Evolutionary conservation across 2,329 filamentous ascomycete genomes (phyloP), one percentile per base, ranked within the genome.

Genomic region (Penicillium sp.): DNA sequence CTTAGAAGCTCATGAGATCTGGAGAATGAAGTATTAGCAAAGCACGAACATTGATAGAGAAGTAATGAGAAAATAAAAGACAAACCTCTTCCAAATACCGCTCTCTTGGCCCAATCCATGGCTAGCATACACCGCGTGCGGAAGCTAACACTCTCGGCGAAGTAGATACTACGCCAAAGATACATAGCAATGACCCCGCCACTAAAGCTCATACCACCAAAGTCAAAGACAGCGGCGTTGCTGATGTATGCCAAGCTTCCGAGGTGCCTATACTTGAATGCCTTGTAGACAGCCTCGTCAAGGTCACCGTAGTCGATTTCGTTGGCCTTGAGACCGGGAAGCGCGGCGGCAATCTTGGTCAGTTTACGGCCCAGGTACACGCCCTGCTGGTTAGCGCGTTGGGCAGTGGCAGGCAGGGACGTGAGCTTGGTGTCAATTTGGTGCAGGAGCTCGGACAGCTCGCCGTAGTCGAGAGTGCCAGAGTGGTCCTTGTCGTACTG

Each of bases 21-120:
- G 55, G 12, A 42, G 41, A 35, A 45, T 15, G 10, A 31, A 12
- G 35, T 1, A 31, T 63, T 57, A 66, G 57, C 51, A 36, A 44
- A 43, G 10, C 21, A 21, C 13, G 12, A 21, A 27, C 17, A 2
- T 36, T 27, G 49, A 42, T 17, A n/a, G 19, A 6, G 6, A 29
- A 36, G 35, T 3, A 33, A 45, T 2, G 13, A 5, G 10, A 12
- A 27, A 9, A 19, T 6, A 25, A 33, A 39, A 45, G 57, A 80
- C 88, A 80, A 78, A 97, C 93, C 94, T 87, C 94, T 84, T 66
- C 94, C 94, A 79, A 99, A 99, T 23, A 99, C 77, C 13, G 91
- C 90, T 73, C 96, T 84, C 85, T 97, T 99, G n/a, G 86, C 88
- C 94, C 94, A 99, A 75, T 99, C 94, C 94, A 99, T 97, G 19